Evolutionary conservation across 2,329 filamentous ascomycete genomes (phyloP).

Genomic region (Cytospora piceae): DNA sequence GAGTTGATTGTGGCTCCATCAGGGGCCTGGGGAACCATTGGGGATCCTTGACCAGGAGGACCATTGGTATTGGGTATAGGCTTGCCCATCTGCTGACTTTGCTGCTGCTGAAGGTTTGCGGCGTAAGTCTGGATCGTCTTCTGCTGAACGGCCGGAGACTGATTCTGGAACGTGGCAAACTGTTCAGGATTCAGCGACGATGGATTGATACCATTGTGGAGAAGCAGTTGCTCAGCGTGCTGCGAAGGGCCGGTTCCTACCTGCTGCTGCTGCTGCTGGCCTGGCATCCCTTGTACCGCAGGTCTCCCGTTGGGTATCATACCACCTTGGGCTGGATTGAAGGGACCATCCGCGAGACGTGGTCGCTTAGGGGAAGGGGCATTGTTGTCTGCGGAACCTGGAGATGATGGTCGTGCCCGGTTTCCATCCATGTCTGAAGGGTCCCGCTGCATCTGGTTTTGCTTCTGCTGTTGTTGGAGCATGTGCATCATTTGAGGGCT

Average conservation of each 20-base stretch:
- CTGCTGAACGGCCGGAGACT: conserved; percentile 66
- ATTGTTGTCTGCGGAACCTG: conserved; percentile 82
- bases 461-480: conserved; percentile 70
- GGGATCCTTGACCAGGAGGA: conserved; percentile 77
- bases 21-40: conserved; percentile 76
- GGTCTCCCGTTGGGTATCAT: conserved; percentile 79
- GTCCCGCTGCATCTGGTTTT: conserved; percentile 80
- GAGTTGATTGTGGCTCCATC: conserved; percentile 62
- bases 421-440: conserved; percentile 86
- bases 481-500: conserved; percentile 73
- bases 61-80: conserved; percentile 76
- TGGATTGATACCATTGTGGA: conserved; percentile 75
- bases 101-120: conserved; percentile 80
- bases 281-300: conserved; percentile 69
- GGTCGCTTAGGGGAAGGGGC: conserved; percentile 91
- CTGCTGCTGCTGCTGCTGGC: conserved; percentile 65
- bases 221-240: conserved; percentile 59
- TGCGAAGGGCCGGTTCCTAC: conserved; percentile 56
- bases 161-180: conserved; percentile 66
- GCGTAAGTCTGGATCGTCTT: conserved; percentile 90
- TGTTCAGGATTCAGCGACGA: conserved; percentile 74
- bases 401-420: conserved; percentile 79
- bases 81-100: conserved; percentile 78
- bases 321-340: conserved; percentile 70
- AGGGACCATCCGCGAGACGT: conserved; percentile 71